These are phyloP conservation scores for Dinochytrium kinnereticum DNA, from an alignment of 371 early-diverging fungal species.

Conservation along the genomic window DNA sequence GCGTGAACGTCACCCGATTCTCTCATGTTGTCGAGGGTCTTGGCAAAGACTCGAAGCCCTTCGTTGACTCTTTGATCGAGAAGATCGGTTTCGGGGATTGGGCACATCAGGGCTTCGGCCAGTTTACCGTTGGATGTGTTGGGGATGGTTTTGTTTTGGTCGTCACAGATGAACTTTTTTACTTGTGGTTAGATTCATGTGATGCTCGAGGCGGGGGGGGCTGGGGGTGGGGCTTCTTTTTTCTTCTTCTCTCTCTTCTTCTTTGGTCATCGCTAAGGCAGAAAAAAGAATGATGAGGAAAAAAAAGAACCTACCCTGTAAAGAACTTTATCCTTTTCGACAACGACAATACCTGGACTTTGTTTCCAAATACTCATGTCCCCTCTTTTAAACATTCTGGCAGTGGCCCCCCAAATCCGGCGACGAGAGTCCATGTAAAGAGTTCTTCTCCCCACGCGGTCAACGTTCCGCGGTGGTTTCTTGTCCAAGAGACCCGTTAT, in stretches of 20 bases:
- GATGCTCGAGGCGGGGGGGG: no score
- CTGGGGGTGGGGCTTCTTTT: no score
- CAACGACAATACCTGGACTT: slow-evolving; percentile 17
- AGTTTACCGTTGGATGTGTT: background rate
- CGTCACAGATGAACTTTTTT: slow-evolving; percentile 9
- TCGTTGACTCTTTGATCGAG: slow-evolving; percentile 8
- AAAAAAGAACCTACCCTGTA: slow-evolving; percentile 21
- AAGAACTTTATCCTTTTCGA: slow-evolving; percentile 7
- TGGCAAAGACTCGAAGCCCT: slow-evolving; percentile 1
- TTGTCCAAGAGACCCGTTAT: background rate
- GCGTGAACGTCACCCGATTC: background rate
- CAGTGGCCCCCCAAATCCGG: background rate
- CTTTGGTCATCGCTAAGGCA: no score
- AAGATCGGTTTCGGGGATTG: background rate
- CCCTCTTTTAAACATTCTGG: background rate
- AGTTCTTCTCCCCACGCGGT: background rate
- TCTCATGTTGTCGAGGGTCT: background rate
- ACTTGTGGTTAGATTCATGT: no score
- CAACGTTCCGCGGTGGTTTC: background rate
- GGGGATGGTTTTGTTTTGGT: slow-evolving; percentile 1
- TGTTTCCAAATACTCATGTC: background rate
- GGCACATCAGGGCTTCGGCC: background rate
- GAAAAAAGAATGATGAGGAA: no score
- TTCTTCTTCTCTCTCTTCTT: no score
- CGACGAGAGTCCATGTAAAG: background rate